These are phyloP conservation scores for Asterochloris erici DNA, from an alignment of 139 green algal genomes.

Conservation along the genomic window DNA sequence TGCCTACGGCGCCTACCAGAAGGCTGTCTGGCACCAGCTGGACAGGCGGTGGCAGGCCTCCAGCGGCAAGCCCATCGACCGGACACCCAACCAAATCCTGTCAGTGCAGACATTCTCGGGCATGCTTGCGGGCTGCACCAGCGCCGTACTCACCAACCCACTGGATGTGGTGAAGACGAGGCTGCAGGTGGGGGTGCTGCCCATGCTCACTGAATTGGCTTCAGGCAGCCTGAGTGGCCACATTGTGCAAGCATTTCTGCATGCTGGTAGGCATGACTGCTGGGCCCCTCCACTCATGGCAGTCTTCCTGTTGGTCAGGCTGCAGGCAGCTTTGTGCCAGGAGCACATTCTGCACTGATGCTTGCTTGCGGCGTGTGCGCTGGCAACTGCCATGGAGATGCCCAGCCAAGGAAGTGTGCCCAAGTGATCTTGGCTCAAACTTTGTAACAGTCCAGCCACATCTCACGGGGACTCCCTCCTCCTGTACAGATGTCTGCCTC, in stretches of 20 bases:
- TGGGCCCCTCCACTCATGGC: not conserved
- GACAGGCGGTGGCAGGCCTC: constrained; percentile 13
- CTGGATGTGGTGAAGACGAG: constrained; percentile 84
- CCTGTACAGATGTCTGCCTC: not conserved
- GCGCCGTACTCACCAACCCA: constrained; percentile 67
- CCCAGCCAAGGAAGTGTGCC: too few relatives aligned
- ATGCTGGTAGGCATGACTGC: too few relatives aligned
- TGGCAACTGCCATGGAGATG: too few relatives aligned
- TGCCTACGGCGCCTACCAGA: constrained; percentile 81
- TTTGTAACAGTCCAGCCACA: too few relatives aligned
- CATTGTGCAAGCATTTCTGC: too few relatives aligned
- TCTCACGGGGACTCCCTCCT: not conserved
- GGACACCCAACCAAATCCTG: constrained; percentile 36
- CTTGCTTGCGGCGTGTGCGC: too few relatives aligned
- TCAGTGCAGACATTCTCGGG: constrained; percentile 62
- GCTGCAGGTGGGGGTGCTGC: constrained; percentile 49
- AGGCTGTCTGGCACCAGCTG: constrained; percentile 68
- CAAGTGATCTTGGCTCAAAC: too few relatives aligned
- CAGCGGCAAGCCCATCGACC: not conserved
- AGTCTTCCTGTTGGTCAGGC: too few relatives aligned
- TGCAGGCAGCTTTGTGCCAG: too few relatives aligned
- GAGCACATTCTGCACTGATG: too few relatives aligned
- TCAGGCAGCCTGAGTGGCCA: too few relatives aligned
- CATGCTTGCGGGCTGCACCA: constrained; percentile 61
- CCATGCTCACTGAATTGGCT: too few relatives aligned